phyloP scores from a whole-genome alignment of 805 yeast genomes.

The Grigorovia yakushimaensis region DNA sequence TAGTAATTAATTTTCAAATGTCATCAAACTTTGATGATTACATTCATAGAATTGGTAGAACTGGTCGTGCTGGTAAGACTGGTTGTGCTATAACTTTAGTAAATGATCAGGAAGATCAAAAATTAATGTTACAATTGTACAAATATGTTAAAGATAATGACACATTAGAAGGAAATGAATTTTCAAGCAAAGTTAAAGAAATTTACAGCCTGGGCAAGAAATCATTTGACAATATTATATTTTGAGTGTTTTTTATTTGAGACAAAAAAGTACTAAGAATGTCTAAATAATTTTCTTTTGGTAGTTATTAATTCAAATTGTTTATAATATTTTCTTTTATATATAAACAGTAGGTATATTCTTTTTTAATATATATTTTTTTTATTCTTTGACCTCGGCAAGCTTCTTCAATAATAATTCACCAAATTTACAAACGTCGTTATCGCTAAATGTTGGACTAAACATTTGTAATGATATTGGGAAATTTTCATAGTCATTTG shows the following conservation, averaged over 20 bases:
- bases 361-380: background rate
- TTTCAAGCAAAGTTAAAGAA: conserved; percentile 5
- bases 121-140: conserved; percentile 36
- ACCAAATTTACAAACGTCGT: conserved; percentile 11
- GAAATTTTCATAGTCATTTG: conserved; percentile 7
- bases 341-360: too few relatives aligned
- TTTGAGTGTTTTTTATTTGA: background rate
- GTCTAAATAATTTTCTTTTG: too few relatives aligned
- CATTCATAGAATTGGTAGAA: conserved; percentile 89
- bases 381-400: background rate
- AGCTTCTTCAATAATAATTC: conserved; percentile 1
- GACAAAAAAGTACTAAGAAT: too few relatives aligned
- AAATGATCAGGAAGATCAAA: conserved; percentile 43
- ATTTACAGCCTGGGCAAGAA: conserved; percentile 12
- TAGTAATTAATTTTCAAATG: conserved; percentile 85
- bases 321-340: background rate
- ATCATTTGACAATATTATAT: conserved; percentile 6
- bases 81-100: conserved; percentile 75
- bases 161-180: conserved; percentile 11
- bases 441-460: conserved; percentile 11
- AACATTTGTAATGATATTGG: conserved; percentile 11
- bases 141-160: conserved; percentile 31
- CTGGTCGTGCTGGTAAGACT: conserved; percentile 84
- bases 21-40: conserved; percentile 69
- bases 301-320: background rate